phyloP scores from a whole-genome alignment of 176 grass and related monocot species.

The Poa annua region DNA sequence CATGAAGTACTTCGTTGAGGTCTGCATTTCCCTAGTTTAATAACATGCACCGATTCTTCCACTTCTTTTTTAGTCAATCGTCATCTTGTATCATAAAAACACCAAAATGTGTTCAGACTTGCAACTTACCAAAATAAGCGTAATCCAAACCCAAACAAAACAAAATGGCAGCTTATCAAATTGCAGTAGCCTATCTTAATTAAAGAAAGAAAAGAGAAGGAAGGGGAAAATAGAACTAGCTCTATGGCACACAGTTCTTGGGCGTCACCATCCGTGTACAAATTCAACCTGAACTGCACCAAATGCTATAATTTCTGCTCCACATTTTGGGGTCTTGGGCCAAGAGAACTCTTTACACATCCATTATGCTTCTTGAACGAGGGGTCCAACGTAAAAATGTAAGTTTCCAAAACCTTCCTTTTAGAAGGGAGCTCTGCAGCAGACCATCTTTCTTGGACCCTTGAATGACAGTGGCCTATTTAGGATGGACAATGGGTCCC shows the following conservation, averaged over 20 bases:
- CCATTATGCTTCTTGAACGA: slow-evolving; percentile 15
- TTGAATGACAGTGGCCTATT: slow-evolving; percentile 16
- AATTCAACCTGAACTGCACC: slow-evolving; percentile 1
- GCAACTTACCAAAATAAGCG: background rate
- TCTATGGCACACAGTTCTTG: background rate
- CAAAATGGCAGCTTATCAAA: background rate
- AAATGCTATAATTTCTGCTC: background rate
- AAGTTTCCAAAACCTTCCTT: slow-evolving; percentile 8
- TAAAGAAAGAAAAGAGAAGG: background rate
- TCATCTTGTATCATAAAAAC: slow-evolving; percentile 2
- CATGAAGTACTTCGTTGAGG: background rate
- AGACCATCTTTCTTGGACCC: slow-evolving; percentile 20
- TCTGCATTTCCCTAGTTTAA: background rate
- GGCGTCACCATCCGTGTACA: background rate
- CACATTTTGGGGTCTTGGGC: background rate
- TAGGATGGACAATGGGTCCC: background rate
- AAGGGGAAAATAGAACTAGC: background rate
- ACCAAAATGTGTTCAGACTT: background rate
- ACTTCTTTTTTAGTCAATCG: background rate
- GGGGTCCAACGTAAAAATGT: background rate
- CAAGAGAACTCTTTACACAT: background rate
- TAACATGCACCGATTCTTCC: background rate
- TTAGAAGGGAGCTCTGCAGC: background rate
- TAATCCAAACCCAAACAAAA: background rate
- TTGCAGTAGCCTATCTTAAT: background rate